Evolutionary conservation across 805 yeast species (phyloP), one percentile per base, ranked within the genome.

Genomic region (Hanseniaspora lachancei): DNA sequence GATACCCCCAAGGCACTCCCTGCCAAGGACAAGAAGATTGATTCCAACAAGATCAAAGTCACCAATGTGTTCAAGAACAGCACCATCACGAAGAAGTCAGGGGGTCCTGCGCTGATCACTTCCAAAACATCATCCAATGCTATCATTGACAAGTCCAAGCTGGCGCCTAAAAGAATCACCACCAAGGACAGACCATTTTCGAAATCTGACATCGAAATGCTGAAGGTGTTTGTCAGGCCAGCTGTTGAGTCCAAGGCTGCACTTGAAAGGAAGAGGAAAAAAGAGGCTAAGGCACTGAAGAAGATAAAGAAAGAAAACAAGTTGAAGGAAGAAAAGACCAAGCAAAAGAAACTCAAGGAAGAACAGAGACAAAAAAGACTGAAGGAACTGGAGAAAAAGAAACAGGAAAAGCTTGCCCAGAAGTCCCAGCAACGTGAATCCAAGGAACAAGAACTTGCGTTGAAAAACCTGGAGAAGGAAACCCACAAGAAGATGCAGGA

Each of bases 401-500:
- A 41, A 54, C 23, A 24, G 13, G 35, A 41, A 41, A 47, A 21
- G 15, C 5, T 47, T 9, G 52, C 49, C 9, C 47, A 39, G 15
- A 39, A 27, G n/a, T 13, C 27, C 8, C 47, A 38, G 18, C 16
- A 21, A 10, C 23, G 21, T 24, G 54, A 49, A 39, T 34, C 35
- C 27, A 34, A 32, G 12, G 38, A 43, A 29, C 49, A 53, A 16
- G 39, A 49, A 35, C 44, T 41, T 21, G 47, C 32, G 6, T 24
- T 42, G 36, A 53, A 49, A 16, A 32, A 44, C 23, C n/a, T 42
- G 13, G 49, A 49, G 24, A 52, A 48, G 24, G 59, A 53, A 34
- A 46, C 48, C 29, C 16, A 38, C 20, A 42, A n/a, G 18, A 46
- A 56, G 23, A 15, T 35, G 27, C 36, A 23, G 42, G 32, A 50